Evolutionary conservation across 768 basidiomycete genomes (phyloP), one percentile per base, ranked within the genome.

Genomic region (Serpula lacrymans): DNA sequence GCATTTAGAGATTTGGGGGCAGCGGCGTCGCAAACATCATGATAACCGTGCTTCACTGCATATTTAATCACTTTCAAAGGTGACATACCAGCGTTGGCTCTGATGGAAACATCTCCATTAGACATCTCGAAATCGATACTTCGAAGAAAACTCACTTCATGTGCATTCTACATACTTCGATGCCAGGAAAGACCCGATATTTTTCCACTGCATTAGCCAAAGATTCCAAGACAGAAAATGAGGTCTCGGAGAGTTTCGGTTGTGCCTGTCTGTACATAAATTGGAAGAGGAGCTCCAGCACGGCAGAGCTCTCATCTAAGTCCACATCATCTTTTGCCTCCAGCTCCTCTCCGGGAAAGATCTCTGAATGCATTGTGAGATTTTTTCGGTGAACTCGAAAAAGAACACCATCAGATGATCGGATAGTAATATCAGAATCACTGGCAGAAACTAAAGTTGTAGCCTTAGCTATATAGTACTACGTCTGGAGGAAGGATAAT

Each of bases 211-310:
- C 47, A 14, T 48, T 43, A 1, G 47, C 43, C 13, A 48, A 23
- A 5, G 25, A 24, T 6, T 28, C 31, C 5, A 48, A 17, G 6
- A 18, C 17, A 5, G 12, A 32, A 20, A 48, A 44, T 14, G 18
- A 6, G 6, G 31, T 17, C 16, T 27, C 24, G 6, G 29, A 20
- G 22, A 48, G 30, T 7, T 32, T 23, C 3, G 43, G 43, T 30
- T 47, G 42, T 7, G 36, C 28, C 13, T 26, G 42, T 9, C 30
- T 64, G 60, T 44, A 51, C 50, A 60, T 45, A 33, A 57, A 65
- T 32, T 51, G 49, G 35, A 65, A 62, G 12, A 63, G 45, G 5
- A 63, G 31, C 6, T 57, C 48, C 4, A 64, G 49, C 1, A 54
- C 45, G 0, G 14, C 34, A 2, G 54, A 39, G 1, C 45, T 17